phyloP scores from a whole-genome alignment of 306 rosid species.

The Cyclanthera cordifolia region DNA sequence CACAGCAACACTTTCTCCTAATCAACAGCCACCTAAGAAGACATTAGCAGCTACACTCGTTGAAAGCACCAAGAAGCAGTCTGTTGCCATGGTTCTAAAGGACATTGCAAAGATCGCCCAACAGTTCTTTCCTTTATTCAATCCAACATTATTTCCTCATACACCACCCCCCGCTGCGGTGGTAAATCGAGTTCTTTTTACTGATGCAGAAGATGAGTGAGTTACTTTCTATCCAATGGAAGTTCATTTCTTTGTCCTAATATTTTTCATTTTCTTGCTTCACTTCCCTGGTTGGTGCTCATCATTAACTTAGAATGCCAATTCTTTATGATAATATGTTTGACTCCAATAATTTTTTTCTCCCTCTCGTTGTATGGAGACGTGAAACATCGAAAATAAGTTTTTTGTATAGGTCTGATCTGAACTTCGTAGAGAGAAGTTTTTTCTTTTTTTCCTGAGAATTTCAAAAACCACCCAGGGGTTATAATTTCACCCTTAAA shows the following conservation, averaged over 20 bases:
- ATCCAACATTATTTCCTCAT: constrained; percentile 78
- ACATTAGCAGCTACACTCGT: constrained; percentile 78
- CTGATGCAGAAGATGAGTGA: constrained; percentile 94
- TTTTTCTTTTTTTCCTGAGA: no score
- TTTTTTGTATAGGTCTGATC: not conserved
- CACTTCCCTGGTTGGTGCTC: constrained; percentile 2
- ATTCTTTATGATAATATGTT: not conserved
- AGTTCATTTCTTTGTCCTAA: not conserved
- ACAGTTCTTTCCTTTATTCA: constrained; percentile 58
- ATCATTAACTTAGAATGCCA: not conserved
- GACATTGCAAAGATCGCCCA: constrained; percentile 62
- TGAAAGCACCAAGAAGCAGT: constrained; percentile 82
- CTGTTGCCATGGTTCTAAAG: constrained; percentile 74
- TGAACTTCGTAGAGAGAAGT: not conserved
- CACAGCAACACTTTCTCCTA: constrained; percentile 27
- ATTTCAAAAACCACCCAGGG: not conserved
- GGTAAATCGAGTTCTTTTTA: constrained; percentile 70
- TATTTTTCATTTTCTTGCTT: not conserved
- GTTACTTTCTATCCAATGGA: constrained; percentile 27
- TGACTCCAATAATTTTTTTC: not conserved
- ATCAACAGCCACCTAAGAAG: constrained; percentile 59
- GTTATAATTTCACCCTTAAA: not conserved
- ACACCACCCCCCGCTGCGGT: constrained; percentile 71
- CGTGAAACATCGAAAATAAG: not conserved
- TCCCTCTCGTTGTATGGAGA: not conserved